Conservation (phyloP, 352 stramenopile genomes). For the Phytophthora vignae region DNA sequence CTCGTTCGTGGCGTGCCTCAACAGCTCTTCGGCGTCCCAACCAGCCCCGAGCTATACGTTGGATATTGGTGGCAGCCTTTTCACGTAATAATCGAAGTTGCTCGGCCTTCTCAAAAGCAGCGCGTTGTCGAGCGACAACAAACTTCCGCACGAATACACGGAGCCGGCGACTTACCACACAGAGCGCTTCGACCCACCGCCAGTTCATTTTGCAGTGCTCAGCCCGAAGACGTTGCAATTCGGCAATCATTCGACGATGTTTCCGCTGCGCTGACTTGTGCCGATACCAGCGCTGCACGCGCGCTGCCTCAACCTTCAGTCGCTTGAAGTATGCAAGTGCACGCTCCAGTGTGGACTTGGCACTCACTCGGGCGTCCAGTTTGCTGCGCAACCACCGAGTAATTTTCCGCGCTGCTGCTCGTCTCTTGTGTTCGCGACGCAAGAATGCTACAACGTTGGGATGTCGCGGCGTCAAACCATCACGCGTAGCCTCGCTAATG, state of each 20-base stretch:
- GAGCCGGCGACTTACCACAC: slow-evolving; percentile 39
- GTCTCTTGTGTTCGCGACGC: slow-evolving; percentile 34
- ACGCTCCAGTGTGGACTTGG: slow-evolving; percentile 53
- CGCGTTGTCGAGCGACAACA: slow-evolving; percentile 44
- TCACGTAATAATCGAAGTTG: slow-evolving; percentile 39
- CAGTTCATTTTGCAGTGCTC: slow-evolving; percentile 40
- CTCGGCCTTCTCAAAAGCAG: slow-evolving; percentile 48
- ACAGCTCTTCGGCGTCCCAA: slow-evolving; percentile 43
- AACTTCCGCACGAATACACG: slow-evolving; percentile 43
- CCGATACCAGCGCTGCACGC: slow-evolving; percentile 67
- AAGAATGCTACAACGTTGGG: slow-evolving; percentile 59
- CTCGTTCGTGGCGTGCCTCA: slow-evolving; percentile 23
- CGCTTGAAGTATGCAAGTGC: slow-evolving; percentile 52
- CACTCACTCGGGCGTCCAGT: slow-evolving; percentile 39
- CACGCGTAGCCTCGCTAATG: slow-evolving; percentile 40
- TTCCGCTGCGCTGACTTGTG: slow-evolving; percentile 30
- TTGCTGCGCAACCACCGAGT: slow-evolving; percentile 52
- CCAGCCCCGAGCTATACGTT: slow-evolving; percentile 51
- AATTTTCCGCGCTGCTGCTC: slow-evolving; percentile 47
- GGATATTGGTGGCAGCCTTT: slow-evolving; percentile 43
- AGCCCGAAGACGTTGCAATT: slow-evolving; percentile 33
- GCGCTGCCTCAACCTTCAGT: slow-evolving; percentile 47
- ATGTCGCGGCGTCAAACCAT: slow-evolving; percentile 63
- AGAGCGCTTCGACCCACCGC: slow-evolving; percentile 40
- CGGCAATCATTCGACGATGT: slow-evolving; percentile 36